phyloP scores from a whole-genome alignment of 805 yeast genomes.

The Tetrapisispora phaffii region DNA sequence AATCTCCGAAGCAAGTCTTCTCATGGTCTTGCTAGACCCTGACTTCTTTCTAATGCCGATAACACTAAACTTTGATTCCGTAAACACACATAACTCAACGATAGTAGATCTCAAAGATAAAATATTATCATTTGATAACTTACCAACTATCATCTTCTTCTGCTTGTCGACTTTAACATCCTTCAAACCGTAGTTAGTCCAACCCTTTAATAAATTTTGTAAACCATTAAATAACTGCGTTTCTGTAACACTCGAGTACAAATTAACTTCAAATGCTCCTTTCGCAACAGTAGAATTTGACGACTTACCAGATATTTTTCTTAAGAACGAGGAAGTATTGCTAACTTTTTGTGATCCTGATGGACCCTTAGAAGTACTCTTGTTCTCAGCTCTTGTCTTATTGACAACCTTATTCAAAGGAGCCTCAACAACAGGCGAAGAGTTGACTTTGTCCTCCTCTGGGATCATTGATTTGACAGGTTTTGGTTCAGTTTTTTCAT shows the following conservation, averaged over 20 bases:
- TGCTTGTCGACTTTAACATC: slow-evolving; percentile 40
- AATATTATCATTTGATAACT: slow-evolving; percentile 50
- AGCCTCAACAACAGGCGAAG: slow-evolving; percentile 2
- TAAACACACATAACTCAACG: slow-evolving; percentile 44
- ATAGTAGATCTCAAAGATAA: slow-evolving; percentile 54
- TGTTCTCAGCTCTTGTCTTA: slow-evolving; percentile 5
- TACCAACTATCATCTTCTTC: slow-evolving; percentile 44
- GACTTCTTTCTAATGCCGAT: slow-evolving; percentile 51
- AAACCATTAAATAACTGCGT: slow-evolving; percentile 58
- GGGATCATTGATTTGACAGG: slow-evolving; percentile 15
- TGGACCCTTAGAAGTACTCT: not conserved
- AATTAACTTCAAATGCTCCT: slow-evolving; percentile 12
- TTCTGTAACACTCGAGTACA: slow-evolving; percentile 28
- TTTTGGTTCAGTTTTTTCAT: slow-evolving; percentile 2
- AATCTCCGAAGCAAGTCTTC: slow-evolving; percentile 50
- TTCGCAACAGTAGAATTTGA: not conserved
- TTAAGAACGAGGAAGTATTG: slow-evolving; percentile 26
- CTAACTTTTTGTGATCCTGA: not conserved
- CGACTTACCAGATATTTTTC: slow-evolving; percentile 26
- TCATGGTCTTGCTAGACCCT: slow-evolving; percentile 57
- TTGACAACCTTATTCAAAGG: slow-evolving; percentile 10
- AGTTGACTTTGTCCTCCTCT: slow-evolving; percentile 22
- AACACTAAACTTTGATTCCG: slow-evolving; percentile 41
- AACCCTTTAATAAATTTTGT: slow-evolving; percentile 49
- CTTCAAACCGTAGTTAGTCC: slow-evolving; percentile 64